Percentiles rank a stretch among this genome's conserved stretches.
Conservation (phyloP, 176 grass and related monocot species). For the Bothriochloa decipiens region DNA sequence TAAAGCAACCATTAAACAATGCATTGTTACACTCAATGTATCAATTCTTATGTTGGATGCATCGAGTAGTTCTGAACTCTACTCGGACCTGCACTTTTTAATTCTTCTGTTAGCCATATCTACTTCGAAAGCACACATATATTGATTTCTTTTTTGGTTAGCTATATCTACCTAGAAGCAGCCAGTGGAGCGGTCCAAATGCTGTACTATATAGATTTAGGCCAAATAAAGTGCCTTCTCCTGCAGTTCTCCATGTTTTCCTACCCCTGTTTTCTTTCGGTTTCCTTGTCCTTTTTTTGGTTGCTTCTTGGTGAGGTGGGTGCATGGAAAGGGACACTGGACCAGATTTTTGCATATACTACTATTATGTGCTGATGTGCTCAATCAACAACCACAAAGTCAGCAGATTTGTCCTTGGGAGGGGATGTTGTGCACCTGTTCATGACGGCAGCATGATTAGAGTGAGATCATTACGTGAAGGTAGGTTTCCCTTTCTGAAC, state of each 20-base stretch:
- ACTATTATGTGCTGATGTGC: slow-evolving; percentile 40
- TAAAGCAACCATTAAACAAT: slow-evolving; percentile 5
- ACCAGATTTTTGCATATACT: slow-evolving; percentile 32
- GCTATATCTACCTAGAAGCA: neutral
- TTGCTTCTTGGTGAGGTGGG: slow-evolving; percentile 52
- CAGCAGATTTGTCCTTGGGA: slow-evolving; percentile 36
- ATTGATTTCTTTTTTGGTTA: neutral
- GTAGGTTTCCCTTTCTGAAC: neutral
- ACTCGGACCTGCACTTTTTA: neutral
- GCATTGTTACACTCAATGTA: neutral
- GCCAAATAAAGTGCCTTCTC: slow-evolving; percentile 24
- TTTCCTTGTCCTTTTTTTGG: slow-evolving; percentile 35
- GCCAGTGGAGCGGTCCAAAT: slow-evolving; percentile 25
- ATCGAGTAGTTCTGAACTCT: neutral
- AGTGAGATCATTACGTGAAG: neutral
- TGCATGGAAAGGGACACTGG: slow-evolving; percentile 53
- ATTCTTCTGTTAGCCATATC: slow-evolving; percentile 21
- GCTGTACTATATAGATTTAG: slow-evolving; percentile 26
- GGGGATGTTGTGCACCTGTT: slow-evolving; percentile 21
- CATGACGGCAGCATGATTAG: slow-evolving; percentile 21
- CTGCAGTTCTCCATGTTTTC: slow-evolving; percentile 42
- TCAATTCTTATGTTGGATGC: slow-evolving; percentile 5
- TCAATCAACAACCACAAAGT: slow-evolving; percentile 40
- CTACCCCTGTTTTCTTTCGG: slow-evolving; percentile 19
- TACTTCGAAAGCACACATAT: neutral